Base-by-base conservation (phyloP, 2,329 filamentous ascomycete genomes). In the Botrytis porri region DNA sequence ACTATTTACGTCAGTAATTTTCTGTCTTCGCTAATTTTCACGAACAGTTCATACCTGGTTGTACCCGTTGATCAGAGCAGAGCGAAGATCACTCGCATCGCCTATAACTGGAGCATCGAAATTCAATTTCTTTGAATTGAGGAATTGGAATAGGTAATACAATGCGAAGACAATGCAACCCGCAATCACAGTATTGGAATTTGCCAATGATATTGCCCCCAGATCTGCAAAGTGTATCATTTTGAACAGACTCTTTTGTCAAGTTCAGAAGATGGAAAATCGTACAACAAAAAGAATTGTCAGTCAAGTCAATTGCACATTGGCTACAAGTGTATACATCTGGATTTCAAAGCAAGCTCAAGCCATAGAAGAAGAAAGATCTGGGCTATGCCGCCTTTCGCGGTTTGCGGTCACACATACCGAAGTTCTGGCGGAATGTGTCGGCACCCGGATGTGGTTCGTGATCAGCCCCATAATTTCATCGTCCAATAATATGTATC, bases 31-130 rank as follows among this genome's bases (percentile, higher is more conserved):
- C 35, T 8, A 29, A 4, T 14, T 5, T 51, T 14, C 1, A 63
- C 8, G 35, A 6, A 45, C 25, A 29, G 4, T 20, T 43, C 43
- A 25, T 69, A 69, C 65, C 65, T 69, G 48, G 25, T 69, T 41
- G 22, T 69, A 69, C 29, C 65, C 65, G 20, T 9, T 69, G 48
- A 57, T 41, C 37, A 69, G 37, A 20, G 65, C 65, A 69, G 65
- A 69, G 48, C 65, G 65, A 41, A 69, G 65, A 59, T 69, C 65
- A 29, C 25, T 57, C 10, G 35, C 45, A 14, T 54, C 39, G 25
- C 65, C 65, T 32, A 69, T 57, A 32, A 16, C 22, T 29, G 65
- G 65, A 22, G 65, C 65, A 59, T 69, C 51, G 35, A 69, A 41
- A n/a, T 41, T 39, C 25, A 57, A 43, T 32, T 69, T 69, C 25